These are phyloP conservation scores for Cercis canadensis DNA, from an alignment of 306 rosid species.

Conservation along the genomic window DNA sequence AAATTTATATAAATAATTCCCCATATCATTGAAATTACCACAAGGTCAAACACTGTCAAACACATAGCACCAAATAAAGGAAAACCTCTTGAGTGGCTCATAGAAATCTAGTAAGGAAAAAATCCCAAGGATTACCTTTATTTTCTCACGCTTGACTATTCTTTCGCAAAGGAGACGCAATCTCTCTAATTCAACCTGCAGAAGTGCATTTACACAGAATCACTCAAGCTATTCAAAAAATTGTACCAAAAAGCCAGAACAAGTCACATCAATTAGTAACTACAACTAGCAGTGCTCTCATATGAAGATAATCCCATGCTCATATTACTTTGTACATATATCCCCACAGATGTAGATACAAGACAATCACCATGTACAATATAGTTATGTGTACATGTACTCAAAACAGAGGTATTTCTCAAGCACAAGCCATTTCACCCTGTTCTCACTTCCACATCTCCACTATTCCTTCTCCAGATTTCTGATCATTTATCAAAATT, in stretches of 20 bases:
- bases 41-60: slow-evolving; percentile 5
- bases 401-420: not conserved
- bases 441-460: not conserved
- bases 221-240: slow-evolving; percentile 25
- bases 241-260: not conserved
- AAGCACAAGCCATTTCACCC: slow-evolving; percentile 28
- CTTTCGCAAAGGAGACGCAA: slow-evolving; percentile 96
- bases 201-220: slow-evolving; percentile 34
- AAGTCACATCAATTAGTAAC: not conserved
- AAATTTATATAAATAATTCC: not conserved
- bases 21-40: not conserved
- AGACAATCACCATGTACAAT: not conserved
- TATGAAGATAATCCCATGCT: not conserved
- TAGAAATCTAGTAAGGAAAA: not conserved
- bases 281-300: not conserved
- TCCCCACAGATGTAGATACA: slow-evolving; percentile 3
- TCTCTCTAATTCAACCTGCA: slow-evolving; percentile 95
- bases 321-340: not conserved
- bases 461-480: no score
- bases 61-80: not conserved
- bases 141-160: slow-evolving; percentile 90
- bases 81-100: slow-evolving; percentile 12
- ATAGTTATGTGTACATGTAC: not conserved
- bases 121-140: slow-evolving; percentile 65
- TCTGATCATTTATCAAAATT: slow-evolving; percentile 10